Evolutionary conservation across 768 basidiomycete species (phyloP).

Genomic region (Hydnomerulius pinastri): DNA sequence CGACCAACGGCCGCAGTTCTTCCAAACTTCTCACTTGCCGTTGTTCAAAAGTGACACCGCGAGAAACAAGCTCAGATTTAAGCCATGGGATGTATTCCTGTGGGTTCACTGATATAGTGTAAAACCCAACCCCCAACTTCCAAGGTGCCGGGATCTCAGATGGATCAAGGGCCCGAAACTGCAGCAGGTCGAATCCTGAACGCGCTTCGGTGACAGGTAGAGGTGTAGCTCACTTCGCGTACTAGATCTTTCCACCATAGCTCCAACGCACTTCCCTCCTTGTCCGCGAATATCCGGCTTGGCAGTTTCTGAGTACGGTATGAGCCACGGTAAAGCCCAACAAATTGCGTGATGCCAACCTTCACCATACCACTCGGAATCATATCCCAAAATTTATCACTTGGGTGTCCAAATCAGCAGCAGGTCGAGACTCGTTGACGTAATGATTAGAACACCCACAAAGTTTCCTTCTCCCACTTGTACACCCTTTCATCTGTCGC

Average conservation of each 20-base stretch:
- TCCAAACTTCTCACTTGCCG: constrained; percentile 44
- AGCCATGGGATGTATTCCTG: constrained; percentile 53
- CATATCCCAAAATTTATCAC: constrained; percentile 50
- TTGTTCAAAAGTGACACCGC: constrained; percentile 47
- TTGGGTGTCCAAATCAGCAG: constrained; percentile 19
- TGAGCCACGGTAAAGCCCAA: constrained; percentile 2
- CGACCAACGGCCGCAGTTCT: constrained; percentile 44
- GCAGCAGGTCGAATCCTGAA: constrained; percentile 3
- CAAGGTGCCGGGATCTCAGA: constrained; percentile 38
- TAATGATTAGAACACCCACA: constrained; percentile 31
- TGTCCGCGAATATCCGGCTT: constrained; percentile 33
- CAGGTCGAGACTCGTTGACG: neutral
- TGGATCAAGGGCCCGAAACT: constrained; percentile 36
- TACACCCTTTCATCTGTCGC: constrained; percentile 33
- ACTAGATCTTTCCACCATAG: constrained; percentile 44
- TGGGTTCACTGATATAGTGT: constrained; percentile 52
- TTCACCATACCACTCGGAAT: constrained; percentile 43
- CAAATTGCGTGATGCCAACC: constrained; percentile 25
- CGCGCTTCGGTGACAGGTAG: neutral
- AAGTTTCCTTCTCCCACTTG: constrained; percentile 43
- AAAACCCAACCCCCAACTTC: constrained; percentile 42
- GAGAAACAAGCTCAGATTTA: constrained; percentile 36
- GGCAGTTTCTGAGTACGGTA: constrained; percentile 38
- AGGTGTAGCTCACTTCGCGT: constrained; percentile 34
- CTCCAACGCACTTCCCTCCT: constrained; percentile 15